These are phyloP conservation scores for Yamadazyma siamensis DNA, from an alignment of 1,139 yeast species.

Conservation along the genomic window DNA sequence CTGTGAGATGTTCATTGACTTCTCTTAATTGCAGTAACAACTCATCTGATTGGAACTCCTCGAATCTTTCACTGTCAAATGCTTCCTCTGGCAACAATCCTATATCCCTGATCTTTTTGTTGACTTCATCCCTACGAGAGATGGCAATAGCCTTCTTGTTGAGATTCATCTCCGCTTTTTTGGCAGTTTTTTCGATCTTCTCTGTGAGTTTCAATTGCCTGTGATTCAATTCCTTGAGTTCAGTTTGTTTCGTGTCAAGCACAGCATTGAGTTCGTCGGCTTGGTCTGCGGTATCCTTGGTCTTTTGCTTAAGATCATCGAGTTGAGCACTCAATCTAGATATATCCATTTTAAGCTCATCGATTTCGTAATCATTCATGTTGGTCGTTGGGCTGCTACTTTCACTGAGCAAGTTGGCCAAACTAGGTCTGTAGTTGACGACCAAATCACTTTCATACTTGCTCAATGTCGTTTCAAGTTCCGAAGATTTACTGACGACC, in stretches of 20 bases:
- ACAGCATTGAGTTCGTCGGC: conserved; percentile 26
- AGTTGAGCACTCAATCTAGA: conserved; percentile 21
- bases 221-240: conserved; percentile 50
- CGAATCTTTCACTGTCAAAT: conserved; percentile 41
- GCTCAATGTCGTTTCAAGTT: conserved; percentile 50
- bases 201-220: conserved; percentile 54
- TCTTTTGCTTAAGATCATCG: conserved; percentile 19
- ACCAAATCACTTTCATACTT: conserved; percentile 55
- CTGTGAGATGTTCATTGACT: conserved; percentile 56
- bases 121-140: conserved; percentile 68
- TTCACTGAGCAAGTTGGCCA: conserved; percentile 25
- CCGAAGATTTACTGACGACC: conserved; percentile 42
- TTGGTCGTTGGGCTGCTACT: conserved; percentile 17
- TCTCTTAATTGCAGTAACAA: conserved; percentile 54
- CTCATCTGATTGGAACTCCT: conserved; percentile 49
- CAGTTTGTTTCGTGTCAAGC: conserved; percentile 35
- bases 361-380: conserved; percentile 38
- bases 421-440: conserved; percentile 41
- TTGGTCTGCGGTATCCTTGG: conserved; percentile 16
- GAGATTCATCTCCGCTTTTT: conserved; percentile 61
- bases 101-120: conserved; percentile 70
- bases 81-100: conserved; percentile 91
- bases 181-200: conserved; percentile 60
- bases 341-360: conserved; percentile 31
- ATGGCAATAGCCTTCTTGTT: conserved; percentile 61